Evolutionary conservation across 83 land plant species (phyloP).

Genomic region (Picea mariana): DNA sequence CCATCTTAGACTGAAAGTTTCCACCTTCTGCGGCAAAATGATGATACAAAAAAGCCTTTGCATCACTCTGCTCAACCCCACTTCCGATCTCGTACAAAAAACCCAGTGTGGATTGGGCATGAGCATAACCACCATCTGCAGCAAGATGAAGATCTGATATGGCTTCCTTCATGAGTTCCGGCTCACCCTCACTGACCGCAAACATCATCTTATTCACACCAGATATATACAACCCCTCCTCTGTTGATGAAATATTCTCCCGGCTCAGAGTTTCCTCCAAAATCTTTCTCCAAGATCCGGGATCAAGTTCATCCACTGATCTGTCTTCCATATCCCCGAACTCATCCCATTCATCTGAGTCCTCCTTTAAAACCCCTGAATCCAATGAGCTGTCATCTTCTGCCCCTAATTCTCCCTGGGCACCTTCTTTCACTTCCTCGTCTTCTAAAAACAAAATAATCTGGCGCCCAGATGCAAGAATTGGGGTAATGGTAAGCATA

Average conservation of each 20-base stretch:
- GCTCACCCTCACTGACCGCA: constrained; percentile 54
- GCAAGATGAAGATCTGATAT: constrained; percentile 48
- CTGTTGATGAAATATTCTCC: constrained; percentile 9
- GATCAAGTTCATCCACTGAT: constrained; percentile 48
- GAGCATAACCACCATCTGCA: constrained; percentile 57
- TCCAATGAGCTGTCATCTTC: background rate
- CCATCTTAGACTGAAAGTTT: constrained; percentile 86
- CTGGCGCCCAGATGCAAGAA: constrained; percentile 9
- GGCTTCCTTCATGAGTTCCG: constrained; percentile 50
- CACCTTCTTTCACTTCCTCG: constrained; percentile 2
- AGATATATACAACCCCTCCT: constrained; percentile 45
- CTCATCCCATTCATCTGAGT: constrained; percentile 16
- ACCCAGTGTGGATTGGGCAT: constrained; percentile 81
- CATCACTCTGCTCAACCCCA: constrained; percentile 51
- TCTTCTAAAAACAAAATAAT: constrained; percentile 12
- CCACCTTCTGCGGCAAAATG: constrained; percentile 81
- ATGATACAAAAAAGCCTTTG: constrained; percentile 78
- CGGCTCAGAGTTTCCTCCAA: constrained; percentile 30
- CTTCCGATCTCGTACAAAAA: constrained; percentile 64
- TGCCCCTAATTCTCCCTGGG: background rate
- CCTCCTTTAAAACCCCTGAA: background rate
- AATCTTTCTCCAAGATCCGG: constrained; percentile 71
- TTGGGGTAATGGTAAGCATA: background rate
- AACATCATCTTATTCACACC: constrained; percentile 62
- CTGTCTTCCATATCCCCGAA: constrained; percentile 10